A percentile compares a stretch with the other conserved stretches of the same genome.
These are phyloP conservation scores for Boletus bicolor DNA, from an alignment of 768 basidiomycete genomes.

Conservation along the genomic window DNA sequence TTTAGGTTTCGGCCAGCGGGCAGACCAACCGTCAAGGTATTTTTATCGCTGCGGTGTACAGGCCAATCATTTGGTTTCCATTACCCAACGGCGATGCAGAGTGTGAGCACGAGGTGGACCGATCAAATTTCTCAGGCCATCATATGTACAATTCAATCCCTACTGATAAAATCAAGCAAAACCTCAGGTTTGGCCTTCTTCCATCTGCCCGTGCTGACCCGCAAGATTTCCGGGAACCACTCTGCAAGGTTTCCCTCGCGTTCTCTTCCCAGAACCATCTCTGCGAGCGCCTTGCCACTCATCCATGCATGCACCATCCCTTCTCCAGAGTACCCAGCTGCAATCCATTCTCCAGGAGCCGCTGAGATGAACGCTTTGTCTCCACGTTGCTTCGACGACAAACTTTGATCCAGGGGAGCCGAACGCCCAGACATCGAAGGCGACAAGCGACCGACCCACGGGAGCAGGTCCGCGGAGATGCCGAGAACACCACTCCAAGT, in stretches of 20 bases:
- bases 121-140: not conserved
- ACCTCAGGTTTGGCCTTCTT: conserved; percentile 49
- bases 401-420: conserved; percentile 10
- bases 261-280: conserved; percentile 51
- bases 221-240: conserved; percentile 52
- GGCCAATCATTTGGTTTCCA: not conserved
- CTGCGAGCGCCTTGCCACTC: conserved; percentile 56
- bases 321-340: conserved; percentile 69
- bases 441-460: conserved; percentile 73
- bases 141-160: not conserved
- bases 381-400: not conserved
- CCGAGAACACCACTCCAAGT: conserved; percentile 66
- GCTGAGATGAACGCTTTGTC: conserved; percentile 16
- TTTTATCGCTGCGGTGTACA: not conserved
- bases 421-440: conserved; percentile 43
- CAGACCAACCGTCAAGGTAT: not conserved
- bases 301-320: conserved; percentile 75
- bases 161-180: conserved; percentile 24
- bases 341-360: conserved; percentile 65
- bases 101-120: not conserved
- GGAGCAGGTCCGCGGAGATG: conserved; percentile 55
- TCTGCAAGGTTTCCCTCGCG: conserved; percentile 25
- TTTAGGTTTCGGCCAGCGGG: not conserved
- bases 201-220: conserved; percentile 49
- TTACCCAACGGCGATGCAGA: not conserved